Evolutionary conservation across 805 yeast genomes (phyloP).

Genomic region (Ogataea saltuana): DNA sequence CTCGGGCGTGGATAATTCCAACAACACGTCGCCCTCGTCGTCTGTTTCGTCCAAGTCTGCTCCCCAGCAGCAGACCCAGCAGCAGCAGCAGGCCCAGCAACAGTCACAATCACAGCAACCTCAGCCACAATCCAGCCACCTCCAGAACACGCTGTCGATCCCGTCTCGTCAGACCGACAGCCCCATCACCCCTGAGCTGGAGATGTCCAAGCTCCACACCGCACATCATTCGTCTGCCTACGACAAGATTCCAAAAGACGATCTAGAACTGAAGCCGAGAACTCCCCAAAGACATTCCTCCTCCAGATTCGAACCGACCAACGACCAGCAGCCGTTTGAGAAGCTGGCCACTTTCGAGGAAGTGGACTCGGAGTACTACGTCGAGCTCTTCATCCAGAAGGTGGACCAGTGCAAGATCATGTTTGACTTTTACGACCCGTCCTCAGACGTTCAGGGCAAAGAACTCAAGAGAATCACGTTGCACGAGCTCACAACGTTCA

Average conservation of each 20-base stretch:
- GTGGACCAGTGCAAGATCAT: slow-evolving; percentile 92
- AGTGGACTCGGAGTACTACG: slow-evolving; percentile 74
- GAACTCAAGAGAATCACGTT: slow-evolving; percentile 86
- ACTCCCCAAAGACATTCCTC: slow-evolving; percentile 91
- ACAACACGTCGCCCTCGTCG: slow-evolving; percentile 24
- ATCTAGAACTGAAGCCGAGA: slow-evolving; percentile 68
- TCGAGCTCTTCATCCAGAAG: slow-evolving; percentile 78
- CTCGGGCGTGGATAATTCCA: slow-evolving; percentile 20
- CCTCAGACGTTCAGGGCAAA: slow-evolving; percentile 88
- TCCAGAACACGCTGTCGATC: slow-evolving; percentile 11
- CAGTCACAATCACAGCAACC: slow-evolving; percentile 8
- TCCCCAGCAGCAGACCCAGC: slow-evolving; percentile 14
- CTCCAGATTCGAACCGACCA: slow-evolving; percentile 83
- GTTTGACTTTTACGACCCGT: slow-evolving; percentile 93
- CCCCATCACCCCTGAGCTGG: slow-evolving; percentile 25
- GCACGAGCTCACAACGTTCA: slow-evolving; percentile 86
- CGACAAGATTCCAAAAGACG: slow-evolving; percentile 52
- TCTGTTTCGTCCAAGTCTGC: slow-evolving; percentile 24
- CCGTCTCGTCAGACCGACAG: slow-evolving; percentile 16
- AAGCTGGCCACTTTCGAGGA: slow-evolving; percentile 87
- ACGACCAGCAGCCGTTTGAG: slow-evolving; percentile 59
- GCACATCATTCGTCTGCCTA: slow-evolving; percentile 32
- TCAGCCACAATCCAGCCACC: slow-evolving; percentile 2
- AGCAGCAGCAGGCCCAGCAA: slow-evolving; percentile 13
- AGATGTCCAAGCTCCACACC: slow-evolving; percentile 32